Base-by-base conservation (phyloP, 1,284 basidiomycete genomes). In the Moesziomyces sp. region DNA sequence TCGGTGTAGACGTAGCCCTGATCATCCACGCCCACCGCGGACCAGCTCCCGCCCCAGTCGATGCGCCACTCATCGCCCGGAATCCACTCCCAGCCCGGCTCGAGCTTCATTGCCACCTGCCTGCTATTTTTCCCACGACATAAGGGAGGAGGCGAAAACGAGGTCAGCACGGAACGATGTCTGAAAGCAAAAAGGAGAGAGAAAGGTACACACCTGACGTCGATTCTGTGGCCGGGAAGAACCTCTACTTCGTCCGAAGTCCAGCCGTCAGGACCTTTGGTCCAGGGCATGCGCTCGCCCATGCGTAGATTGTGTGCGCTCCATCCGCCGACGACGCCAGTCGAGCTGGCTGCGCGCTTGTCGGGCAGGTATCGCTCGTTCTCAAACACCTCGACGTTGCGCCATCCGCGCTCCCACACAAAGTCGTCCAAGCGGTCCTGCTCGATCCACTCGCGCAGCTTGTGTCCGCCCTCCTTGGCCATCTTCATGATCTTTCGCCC, bases 11-110 rank as follows among this genome's bases (percentile, higher is more conserved):
- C 76, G 59, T 75, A 84, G 11, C 82, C 82, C 19, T 80, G 61
- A 24, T 74, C 69, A 43, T 84, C 82, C 21, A 76, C 82, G 26
- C 80, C 81, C 8, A 82, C 78, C 6, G 70, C 52, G 18, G 80
- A 80, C 82, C 82, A 84, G 30, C 57, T 56, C 1, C 81, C 82
- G 11, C 78, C 71, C 79, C 79, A 83, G 53, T 84, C 82, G 58
- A 84, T 83, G n/a, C 82, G 64, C 82, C 82, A 84, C 7, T 79
- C 77, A 24, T 84, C 82, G 19, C 78, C 79, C 2, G 77, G 65
- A 23, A 84, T 47, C 80, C 80, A 84, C 42, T 69, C 70, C 76
- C 81, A 84, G 14, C 82, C 82, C 7, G 66, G 58, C 18, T 81
- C 80, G 21, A 79, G 75, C 23, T 63, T 64, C 73, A 79, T 76